These are phyloP conservation scores for Leucogyrophana mollusca DNA, from an alignment of 768 basidiomycete species.

Conservation along the genomic window DNA sequence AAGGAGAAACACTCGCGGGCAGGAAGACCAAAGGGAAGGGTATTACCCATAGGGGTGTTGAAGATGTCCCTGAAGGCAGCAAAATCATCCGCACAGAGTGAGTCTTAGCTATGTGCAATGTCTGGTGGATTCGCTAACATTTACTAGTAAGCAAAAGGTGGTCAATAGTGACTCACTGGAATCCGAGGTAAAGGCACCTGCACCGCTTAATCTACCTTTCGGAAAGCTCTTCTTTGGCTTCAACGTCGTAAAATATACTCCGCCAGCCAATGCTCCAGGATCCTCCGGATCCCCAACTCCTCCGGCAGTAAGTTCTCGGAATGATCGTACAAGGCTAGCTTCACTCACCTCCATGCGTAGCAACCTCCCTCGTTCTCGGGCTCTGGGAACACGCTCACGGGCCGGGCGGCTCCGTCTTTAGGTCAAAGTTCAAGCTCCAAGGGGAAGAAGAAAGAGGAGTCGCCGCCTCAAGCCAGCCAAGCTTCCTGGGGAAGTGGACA, in stretches of 20 bases:
- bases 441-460: conserved; percentile 48
- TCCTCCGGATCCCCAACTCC: conserved; percentile 29
- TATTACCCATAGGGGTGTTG: conserved; percentile 76
- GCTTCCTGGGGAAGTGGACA: conserved; percentile 49
- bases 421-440: conserved; percentile 43
- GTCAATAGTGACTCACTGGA: conserved; percentile 81
- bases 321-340: neutral
- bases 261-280: conserved; percentile 35
- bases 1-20: conserved; percentile 87
- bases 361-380: conserved; percentile 57
- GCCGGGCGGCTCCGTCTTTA: conserved; percentile 37
- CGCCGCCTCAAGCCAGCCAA: conserved; percentile 24
- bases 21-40: conserved; percentile 96
- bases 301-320: conserved; percentile 24
- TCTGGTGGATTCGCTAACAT: conserved; percentile 11
- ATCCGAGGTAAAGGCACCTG: conserved; percentile 77
- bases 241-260: conserved; percentile 68
- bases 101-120: conserved; percentile 33
- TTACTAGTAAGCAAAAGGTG: conserved; percentile 70
- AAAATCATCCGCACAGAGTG: conserved; percentile 92
- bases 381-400: conserved; percentile 65
- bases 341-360: conserved; percentile 16
- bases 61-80: conserved; percentile 75
- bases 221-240: conserved; percentile 98
- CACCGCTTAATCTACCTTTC: conserved; percentile 84